phyloP scores from a whole-genome alignment of 1,284 basidiomycete species.

The Pascua sp. region DNA sequence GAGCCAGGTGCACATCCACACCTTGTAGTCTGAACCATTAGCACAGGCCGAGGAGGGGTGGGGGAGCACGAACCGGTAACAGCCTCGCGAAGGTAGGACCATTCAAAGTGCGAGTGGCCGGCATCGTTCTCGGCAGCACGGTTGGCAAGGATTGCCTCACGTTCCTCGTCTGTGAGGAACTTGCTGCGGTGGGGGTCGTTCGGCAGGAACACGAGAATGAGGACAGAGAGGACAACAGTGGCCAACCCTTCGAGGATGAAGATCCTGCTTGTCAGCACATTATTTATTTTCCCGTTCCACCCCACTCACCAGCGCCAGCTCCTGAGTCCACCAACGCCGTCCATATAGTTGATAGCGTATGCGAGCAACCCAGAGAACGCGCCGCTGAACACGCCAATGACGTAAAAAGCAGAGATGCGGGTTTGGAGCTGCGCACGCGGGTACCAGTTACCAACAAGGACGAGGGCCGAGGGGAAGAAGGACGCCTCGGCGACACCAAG shows the following conservation, averaged over 20 bases:
- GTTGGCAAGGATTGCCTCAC: slow-evolving; percentile 11
- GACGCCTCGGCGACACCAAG: slow-evolving; percentile 19
- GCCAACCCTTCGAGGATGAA: slow-evolving; percentile 21
- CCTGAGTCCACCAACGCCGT: slow-evolving; percentile 40
- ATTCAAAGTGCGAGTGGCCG: slow-evolving; percentile 16
- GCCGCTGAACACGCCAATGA: slow-evolving; percentile 41
- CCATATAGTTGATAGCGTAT: slow-evolving; percentile 33
- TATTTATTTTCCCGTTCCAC: too few species aligned
- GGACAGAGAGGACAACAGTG: slow-evolving; percentile 15
- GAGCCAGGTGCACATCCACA: slow-evolving; percentile 18
- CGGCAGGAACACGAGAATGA: slow-evolving; percentile 21
- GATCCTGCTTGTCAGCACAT: not conserved
- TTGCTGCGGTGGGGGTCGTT: slow-evolving; percentile 16
- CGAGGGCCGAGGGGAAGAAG: slow-evolving; percentile 29
- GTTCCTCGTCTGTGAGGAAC: slow-evolving; percentile 21
- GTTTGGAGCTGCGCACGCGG: slow-evolving; percentile 53
- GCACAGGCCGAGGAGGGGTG: too few species aligned
- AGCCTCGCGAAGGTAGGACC: slow-evolving; percentile 12
- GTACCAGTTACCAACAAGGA: slow-evolving; percentile 50
- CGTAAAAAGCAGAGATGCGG: slow-evolving; percentile 56
- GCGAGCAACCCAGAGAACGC: slow-evolving; percentile 43
- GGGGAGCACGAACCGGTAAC: not conserved
- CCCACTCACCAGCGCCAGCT: slow-evolving; percentile 51
- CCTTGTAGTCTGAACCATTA: slow-evolving; percentile 13
- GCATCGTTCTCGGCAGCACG: slow-evolving; percentile 9